Percentiles rank a stretch among this genome's conserved stretches.
Evolutionary conservation across 2,329 filamentous ascomycete species (phyloP).

Genomic region (Aspergillus sojae): DNA sequence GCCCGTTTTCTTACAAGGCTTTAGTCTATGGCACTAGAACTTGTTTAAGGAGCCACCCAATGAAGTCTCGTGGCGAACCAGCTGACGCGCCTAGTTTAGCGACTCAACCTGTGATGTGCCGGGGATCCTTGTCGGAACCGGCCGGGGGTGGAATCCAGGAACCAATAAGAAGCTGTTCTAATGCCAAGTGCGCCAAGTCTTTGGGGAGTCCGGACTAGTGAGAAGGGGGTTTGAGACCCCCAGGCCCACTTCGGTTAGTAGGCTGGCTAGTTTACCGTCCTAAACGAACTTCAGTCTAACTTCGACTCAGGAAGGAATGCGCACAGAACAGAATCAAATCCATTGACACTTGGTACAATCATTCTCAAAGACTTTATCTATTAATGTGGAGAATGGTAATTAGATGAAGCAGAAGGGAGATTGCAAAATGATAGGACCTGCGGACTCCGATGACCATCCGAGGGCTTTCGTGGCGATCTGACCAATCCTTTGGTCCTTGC

Average conservation of each 20-base stretch:
- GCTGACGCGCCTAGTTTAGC: slow-evolving; percentile 10
- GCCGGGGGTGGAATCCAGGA: slow-evolving; percentile 8
- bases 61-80: slow-evolving; percentile 1
- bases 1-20: background rate
- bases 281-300: background rate
- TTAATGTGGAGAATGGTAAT: background rate
- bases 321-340: background rate
- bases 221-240: slow-evolving; percentile 1
- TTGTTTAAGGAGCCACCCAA: slow-evolving; percentile 1
- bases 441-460: slow-evolving; percentile 1
- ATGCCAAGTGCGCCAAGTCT: slow-evolving; percentile 18
- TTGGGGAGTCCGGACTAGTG: slow-evolving; percentile 11
- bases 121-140: slow-evolving; percentile 12
- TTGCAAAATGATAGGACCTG: background rate
- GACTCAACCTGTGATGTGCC: slow-evolving; percentile 6
- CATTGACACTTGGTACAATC: background rate
- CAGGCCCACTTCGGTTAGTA: background rate
- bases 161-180: background rate
- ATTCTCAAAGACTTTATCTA: no score
- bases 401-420: background rate
- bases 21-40: background rate
- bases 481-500: background rate
- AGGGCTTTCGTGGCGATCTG: slow-evolving; percentile 2
- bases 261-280: background rate
- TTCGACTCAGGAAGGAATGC: background rate